These are phyloP conservation scores for Digitaria exilis DNA, from an alignment of 202 grass and related monocot species.

Conservation along the genomic window DNA sequence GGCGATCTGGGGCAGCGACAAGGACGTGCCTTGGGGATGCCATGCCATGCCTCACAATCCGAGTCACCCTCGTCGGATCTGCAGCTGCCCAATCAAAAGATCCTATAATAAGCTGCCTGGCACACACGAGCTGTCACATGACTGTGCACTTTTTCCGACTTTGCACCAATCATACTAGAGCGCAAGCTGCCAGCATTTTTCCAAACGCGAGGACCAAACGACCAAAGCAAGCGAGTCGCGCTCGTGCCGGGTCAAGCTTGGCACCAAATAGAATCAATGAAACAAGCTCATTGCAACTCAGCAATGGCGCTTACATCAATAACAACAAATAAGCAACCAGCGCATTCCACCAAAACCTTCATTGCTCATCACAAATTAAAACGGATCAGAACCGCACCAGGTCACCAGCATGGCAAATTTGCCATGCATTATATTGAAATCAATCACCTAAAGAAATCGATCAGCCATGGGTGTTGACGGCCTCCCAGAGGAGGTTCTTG, in stretches of 20 bases:
- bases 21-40: neutral
- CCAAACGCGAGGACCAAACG: neutral
- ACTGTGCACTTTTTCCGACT: neutral
- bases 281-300: neutral
- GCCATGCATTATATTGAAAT: too few species aligned
- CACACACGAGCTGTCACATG: neutral
- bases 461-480: conserved; percentile 70
- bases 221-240: too few species aligned
- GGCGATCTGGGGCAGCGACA: neutral
- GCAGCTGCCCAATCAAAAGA: neutral
- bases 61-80: neutral
- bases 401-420: neutral
- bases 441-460: too few species aligned
- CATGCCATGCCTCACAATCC: neutral
- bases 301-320: neutral
- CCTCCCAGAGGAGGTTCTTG: conserved; percentile 83
- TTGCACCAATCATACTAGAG: neutral
- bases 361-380: too few species aligned
- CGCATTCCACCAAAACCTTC: too few species aligned
- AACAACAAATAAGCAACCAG: neutral
- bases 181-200: neutral
- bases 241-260: neutral
- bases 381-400: neutral
- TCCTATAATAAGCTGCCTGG: neutral
- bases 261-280: neutral